Evolutionary conservation across 2,329 filamentous ascomycete genomes (phyloP).

Genomic region (Hymenoscyphus occultus): DNA sequence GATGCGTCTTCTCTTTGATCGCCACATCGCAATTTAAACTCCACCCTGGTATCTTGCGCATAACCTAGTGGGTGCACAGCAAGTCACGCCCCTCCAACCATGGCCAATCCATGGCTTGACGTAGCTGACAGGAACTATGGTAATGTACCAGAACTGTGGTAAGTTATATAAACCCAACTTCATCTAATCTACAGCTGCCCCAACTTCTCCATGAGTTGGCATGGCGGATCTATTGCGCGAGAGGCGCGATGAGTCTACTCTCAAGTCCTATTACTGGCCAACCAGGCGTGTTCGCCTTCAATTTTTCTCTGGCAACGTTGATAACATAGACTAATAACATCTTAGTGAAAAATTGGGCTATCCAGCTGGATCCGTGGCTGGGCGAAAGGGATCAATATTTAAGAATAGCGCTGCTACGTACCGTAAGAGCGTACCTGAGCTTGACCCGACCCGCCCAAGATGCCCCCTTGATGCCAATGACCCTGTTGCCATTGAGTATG

Average conservation of each 20-base stretch:
- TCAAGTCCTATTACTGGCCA: background rate
- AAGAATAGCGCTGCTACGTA: background rate
- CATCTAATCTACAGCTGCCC: background rate
- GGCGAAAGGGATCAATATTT: slow-evolving; percentile 3
- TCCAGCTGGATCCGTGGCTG: background rate
- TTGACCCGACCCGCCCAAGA: background rate
- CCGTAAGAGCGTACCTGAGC: background rate
- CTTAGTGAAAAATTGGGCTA: background rate
- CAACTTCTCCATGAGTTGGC: background rate
- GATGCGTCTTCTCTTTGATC: no score
- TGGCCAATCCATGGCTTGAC: background rate
- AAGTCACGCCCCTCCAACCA: background rate
- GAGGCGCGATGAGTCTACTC: background rate
- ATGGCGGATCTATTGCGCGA: background rate
- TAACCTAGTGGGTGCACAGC: no score
- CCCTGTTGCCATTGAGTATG: slow-evolving; percentile 6
- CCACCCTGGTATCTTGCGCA: no score
- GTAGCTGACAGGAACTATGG: background rate
- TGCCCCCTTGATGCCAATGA: slow-evolving; percentile 4
- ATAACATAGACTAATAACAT: background rate
- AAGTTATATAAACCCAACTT: background rate
- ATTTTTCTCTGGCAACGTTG: background rate
- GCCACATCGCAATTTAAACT: no score
- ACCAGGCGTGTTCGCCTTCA: background rate
- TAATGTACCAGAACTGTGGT: background rate